Evolutionary conservation across 345 rosid species (phyloP), one percentile per base, ranked within the genome.

Genomic region (sweet orange (Citrus sinensis)): DNA sequence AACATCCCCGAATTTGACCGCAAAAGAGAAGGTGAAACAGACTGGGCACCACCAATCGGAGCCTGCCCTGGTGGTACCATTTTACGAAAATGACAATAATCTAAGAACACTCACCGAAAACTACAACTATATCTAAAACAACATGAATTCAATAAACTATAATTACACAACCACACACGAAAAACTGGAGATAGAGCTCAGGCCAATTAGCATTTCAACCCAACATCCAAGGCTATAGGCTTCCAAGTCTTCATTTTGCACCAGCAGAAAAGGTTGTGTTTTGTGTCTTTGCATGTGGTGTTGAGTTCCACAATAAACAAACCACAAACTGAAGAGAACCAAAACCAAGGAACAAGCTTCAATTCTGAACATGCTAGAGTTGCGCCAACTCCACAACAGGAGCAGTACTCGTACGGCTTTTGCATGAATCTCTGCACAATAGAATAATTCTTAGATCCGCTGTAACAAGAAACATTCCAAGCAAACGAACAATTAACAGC

Each of bases 41-140:
- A 82, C 84, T 89, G 98, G 54, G 92, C 88, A 80, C 93, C 89
- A 65, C 97, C 95, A 74, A 89, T 85, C 14, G 98, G 94, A 74
- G 90, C 86, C 73, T 91, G 87, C 79, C 98, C 99, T 56, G 98
- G 88, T 49, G 93, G 96, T 60, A 92, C 90, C 99, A 97, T 97
- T 73, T 80, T 88, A 80, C 68, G 24, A 40, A 61, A 75, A 67
- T 76, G 60, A 82, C 75, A 70, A 76, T 34, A 65, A 78, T 65
- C 81, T 65, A 79, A 49, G 80, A 76, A 78, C 72, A 83, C 81
- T 80, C 81, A 66, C 67, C 27, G 11, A 78, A 81, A 75, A 73
- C 54, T 73, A 75, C 76, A 76, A 79, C 82, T 77, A 81, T 79
- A 81, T 62, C 84, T 82, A 85, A 81, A 88, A 83, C 76, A 77